These are phyloP conservation scores for Cenococcum geophilum DNA, from an alignment of 495 filamentous ascomycete species.

Conservation along the genomic window DNA sequence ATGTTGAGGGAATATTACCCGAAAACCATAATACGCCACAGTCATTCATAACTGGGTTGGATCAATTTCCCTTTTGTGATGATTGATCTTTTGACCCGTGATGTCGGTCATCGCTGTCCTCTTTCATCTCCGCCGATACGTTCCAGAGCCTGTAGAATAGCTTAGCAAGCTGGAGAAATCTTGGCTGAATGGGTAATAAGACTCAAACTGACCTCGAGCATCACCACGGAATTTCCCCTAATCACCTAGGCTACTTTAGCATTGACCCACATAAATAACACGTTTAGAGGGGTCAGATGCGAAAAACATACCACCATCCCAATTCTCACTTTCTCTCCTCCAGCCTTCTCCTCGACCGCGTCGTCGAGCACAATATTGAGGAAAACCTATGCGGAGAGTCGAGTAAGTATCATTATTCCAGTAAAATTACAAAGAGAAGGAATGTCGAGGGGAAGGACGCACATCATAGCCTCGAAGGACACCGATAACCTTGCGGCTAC, in stretches of 20 bases:
- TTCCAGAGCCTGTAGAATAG: constrained; percentile 47
- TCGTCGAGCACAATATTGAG: constrained; percentile 97
- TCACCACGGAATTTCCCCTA: constrained; percentile 30
- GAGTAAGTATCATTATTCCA: not conserved
- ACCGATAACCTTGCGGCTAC: constrained; percentile 93
- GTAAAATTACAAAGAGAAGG: not conserved
- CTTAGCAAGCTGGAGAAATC: constrained; percentile 25
- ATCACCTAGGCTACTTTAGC: constrained; percentile 8
- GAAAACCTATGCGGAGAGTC: constrained; percentile 63
- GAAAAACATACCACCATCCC: constrained; percentile 78
- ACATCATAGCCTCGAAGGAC: constrained; percentile 95
- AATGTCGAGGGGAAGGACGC: constrained; percentile 8
- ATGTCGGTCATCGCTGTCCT: constrained; percentile 2
- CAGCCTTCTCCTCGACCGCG: constrained; percentile 90
- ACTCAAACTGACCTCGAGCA: constrained; percentile 60
- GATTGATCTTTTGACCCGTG: not conserved
- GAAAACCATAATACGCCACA: not conserved
- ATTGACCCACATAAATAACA: not conserved
- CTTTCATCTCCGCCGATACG: constrained; percentile 42
- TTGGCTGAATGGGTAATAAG: too few species aligned
- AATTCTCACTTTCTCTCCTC: constrained; percentile 82
- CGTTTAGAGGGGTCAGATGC: not conserved
- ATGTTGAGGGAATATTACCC: not conserved
- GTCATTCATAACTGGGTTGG: not conserved
- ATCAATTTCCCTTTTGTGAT: not conserved